Conservation (phyloP, 306 rosid species). For the Inga leiocalycina region DNA sequence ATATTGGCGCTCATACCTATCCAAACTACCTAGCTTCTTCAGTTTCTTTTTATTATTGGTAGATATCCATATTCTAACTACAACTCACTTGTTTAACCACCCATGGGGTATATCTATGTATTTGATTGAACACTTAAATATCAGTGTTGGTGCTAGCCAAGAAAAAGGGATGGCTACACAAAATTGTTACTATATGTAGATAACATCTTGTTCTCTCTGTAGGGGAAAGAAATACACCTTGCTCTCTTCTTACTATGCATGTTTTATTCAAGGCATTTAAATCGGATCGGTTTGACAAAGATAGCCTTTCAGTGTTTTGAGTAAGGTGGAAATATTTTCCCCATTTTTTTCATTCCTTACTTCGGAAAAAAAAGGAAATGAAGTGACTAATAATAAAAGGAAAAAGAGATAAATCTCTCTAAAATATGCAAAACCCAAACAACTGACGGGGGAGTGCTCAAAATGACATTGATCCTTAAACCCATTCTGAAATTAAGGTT, state of each 20-base stretch:
- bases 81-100: conserved; percentile 25
- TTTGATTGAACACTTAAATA: conserved; percentile 19
- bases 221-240: not conserved
- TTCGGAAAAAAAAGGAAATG: not conserved
- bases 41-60: conserved; percentile 26
- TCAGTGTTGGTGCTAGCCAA: conserved; percentile 20
- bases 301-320: not conserved
- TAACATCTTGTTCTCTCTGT: conserved; percentile 23
- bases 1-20: conserved; percentile 88
- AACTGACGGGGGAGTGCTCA: not conserved
- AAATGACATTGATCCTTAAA: not conserved
- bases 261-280: not conserved
- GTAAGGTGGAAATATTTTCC: not conserved
- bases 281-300: not conserved
- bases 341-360: not conserved
- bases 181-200: not conserved
- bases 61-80: conserved; percentile 20
- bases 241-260: conserved; percentile 18
- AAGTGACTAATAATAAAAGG: not conserved
- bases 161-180: conserved; percentile 33
- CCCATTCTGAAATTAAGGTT: no score
- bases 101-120: conserved; percentile 17
- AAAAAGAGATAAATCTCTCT: no score
- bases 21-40: conserved; percentile 55
- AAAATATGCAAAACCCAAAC: not conserved